Percentiles rank a stretch among this genome's conserved stretches.
These are phyloP conservation scores for Rubroshorea leprosula DNA, from an alignment of 345 rosid species.

Conservation along the genomic window DNA sequence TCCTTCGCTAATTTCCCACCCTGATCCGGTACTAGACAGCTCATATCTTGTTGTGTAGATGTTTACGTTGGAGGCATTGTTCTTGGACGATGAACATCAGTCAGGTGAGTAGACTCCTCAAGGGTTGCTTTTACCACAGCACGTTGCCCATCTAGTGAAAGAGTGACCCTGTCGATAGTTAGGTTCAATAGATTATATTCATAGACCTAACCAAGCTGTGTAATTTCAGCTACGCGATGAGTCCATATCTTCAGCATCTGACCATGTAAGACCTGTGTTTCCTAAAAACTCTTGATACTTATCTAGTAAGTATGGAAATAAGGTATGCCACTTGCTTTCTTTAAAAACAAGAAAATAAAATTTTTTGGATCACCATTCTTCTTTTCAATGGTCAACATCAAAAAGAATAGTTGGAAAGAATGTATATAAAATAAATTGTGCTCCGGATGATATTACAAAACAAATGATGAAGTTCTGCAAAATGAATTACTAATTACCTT, in stretches of 20 bases:
- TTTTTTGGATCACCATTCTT: too few species aligned
- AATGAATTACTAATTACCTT: too few species aligned
- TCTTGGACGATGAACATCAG: constrained; percentile 63
- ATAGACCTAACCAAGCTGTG: constrained; percentile 75
- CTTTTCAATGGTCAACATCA: not conserved
- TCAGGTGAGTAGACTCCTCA: constrained; percentile 66
- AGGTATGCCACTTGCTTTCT: too few species aligned
- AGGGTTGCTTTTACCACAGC: constrained; percentile 86
- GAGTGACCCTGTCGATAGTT: constrained; percentile 68
- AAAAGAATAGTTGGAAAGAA: too few species aligned
- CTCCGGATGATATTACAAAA: too few species aligned
- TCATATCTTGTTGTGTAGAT: constrained; percentile 81
- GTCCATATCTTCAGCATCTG: constrained; percentile 87
- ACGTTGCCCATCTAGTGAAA: constrained; percentile 67
- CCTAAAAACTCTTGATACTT: not conserved
- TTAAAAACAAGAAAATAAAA: too few species aligned
- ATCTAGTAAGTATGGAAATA: not conserved
- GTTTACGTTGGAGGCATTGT: constrained; percentile 51
- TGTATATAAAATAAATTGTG: too few species aligned
- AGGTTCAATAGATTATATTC: constrained; percentile 57
- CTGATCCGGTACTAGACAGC: constrained; percentile 45
- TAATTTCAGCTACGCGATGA: constrained; percentile 78
- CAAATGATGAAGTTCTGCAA: too few species aligned
- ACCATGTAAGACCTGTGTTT: constrained; percentile 71
- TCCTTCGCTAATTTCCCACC: constrained; percentile 88